A percentile compares a stretch with the other conserved stretches of the same genome.
Evolutionary conservation across 352 stramenopile species (phyloP).

Genomic region (Aphanomyces invadans): DNA sequence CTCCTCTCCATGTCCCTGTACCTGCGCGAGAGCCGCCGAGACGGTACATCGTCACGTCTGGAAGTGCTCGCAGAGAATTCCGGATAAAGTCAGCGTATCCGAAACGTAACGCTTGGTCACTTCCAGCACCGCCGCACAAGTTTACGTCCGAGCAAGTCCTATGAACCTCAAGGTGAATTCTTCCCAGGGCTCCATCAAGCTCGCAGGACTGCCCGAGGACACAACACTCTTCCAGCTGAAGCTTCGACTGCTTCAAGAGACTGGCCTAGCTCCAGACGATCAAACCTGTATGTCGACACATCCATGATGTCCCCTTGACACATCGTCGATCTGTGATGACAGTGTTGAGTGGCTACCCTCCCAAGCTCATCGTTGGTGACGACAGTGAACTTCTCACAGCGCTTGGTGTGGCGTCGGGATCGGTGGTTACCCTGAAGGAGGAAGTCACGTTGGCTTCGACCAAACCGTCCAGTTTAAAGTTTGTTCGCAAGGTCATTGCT

Average conservation of each 20-base stretch:
- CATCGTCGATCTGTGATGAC: conserved; percentile 5
- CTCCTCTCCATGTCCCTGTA: no score
- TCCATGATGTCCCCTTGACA: conserved; percentile 7
- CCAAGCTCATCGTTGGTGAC: conserved; percentile 51
- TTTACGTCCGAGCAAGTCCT: no score
- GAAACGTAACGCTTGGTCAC: no score
- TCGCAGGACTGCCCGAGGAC: conserved; percentile 4
- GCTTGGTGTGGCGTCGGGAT: conserved; percentile 34
- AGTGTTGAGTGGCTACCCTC: conserved; percentile 75
- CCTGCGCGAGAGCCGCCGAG: no score
- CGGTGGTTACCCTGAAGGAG: conserved; percentile 66
- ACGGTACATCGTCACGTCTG: no score
- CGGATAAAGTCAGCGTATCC: no score
- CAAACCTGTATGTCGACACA: conserved; percentile 43
- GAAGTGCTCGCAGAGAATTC: no score
- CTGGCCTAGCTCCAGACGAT: conserved; percentile 47
- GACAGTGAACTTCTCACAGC: conserved; percentile 32
- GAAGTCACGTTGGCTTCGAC: conserved; percentile 27
- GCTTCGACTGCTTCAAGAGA: conserved; percentile 42
- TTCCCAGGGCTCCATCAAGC: conserved; percentile 5
- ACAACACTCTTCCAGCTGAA: conserved; percentile 23
- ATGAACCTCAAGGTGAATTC: conserved; percentile 23
- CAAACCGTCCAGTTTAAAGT: conserved; percentile 36
- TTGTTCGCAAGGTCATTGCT: conserved; percentile 62
- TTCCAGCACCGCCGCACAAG: no score